These are phyloP conservation scores for Alternaria solani DNA, from an alignment of 2,329 filamentous ascomycete genomes.

Conservation along the genomic window DNA sequence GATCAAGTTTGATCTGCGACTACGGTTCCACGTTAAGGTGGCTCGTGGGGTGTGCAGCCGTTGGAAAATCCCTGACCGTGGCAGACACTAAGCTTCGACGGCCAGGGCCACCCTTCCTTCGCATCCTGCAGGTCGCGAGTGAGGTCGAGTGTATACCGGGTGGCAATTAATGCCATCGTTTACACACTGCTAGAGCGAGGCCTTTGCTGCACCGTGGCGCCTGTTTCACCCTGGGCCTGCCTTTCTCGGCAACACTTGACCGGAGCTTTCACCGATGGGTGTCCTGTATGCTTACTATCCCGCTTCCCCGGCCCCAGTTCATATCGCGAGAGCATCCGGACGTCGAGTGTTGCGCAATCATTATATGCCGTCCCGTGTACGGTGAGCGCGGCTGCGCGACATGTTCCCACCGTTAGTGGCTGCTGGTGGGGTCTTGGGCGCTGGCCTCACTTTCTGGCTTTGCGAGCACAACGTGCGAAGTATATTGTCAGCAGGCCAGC, in stretches of 20 bases:
- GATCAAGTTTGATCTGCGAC: slow-evolving; percentile 43
- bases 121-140: slow-evolving; percentile 23
- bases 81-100: slow-evolving; percentile 32
- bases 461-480: background rate
- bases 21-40: slow-evolving; percentile 41
- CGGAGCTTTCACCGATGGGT: slow-evolving; percentile 18
- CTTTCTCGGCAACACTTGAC: slow-evolving; percentile 17
- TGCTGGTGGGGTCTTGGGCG: background rate
- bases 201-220: slow-evolving; percentile 11
- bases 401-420: slow-evolving; percentile 15
- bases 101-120: slow-evolving; percentile 17
- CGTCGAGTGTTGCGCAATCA: slow-evolving; percentile 28
- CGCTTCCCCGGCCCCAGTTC: slow-evolving; percentile 26
- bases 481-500: background rate
- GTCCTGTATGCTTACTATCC: slow-evolving; percentile 18
- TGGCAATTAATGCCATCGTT: slow-evolving; percentile 6
- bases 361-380: slow-evolving; percentile 17
- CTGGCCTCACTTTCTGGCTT: slow-evolving; percentile 3
- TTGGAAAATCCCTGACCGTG: slow-evolving; percentile 28
- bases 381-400: slow-evolving; percentile 18
- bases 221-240: slow-evolving; percentile 13
- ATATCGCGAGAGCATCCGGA: slow-evolving; percentile 19
- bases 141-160: slow-evolving; percentile 17
- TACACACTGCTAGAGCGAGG: slow-evolving; percentile 4
- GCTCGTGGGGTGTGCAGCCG: slow-evolving; percentile 40